These are phyloP conservation scores for Groenewaldozyma sp. DNA, from an alignment of 1,139 yeast genomes.

Conservation along the genomic window DNA sequence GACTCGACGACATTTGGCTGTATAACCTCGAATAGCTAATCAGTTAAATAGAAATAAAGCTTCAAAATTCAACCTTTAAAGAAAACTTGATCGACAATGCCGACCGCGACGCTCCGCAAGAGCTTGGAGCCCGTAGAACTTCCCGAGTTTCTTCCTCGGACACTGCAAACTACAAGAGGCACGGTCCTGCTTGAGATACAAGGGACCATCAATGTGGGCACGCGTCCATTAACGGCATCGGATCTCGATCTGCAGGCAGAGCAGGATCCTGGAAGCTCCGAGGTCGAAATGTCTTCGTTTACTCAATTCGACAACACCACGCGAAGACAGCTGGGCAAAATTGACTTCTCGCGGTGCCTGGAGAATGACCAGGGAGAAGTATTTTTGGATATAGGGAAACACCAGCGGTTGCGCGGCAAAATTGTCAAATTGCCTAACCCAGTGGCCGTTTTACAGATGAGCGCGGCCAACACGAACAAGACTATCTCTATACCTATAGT, in stretches of 20 bases:
- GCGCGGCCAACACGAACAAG: conserved; percentile 7
- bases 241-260: conserved; percentile 13
- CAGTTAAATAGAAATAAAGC: too few species aligned
- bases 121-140: too few species aligned
- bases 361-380: conserved; percentile 18
- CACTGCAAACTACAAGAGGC: conserved; percentile 26
- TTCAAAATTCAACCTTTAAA: neutral
- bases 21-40: neutral
- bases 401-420: conserved; percentile 29
- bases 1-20: conserved; percentile 24
- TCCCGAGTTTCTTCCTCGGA: conserved; percentile 16
- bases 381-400: conserved; percentile 25
- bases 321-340: conserved; percentile 15
- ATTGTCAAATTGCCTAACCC: conserved; percentile 28
- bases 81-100: too few species aligned
- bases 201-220: conserved; percentile 26
- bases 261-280: conserved; percentile 8
- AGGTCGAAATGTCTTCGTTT: conserved; percentile 2
- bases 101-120: conserved; percentile 8
- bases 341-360: conserved; percentile 17
- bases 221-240: conserved; percentile 15
- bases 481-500: conserved; percentile 20
- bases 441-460: conserved; percentile 25
- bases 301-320: conserved; percentile 8
- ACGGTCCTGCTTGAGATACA: conserved; percentile 28